Percentiles rank a stretch among this genome's conserved stretches.
Conservation (phyloP, 768 basidiomycete species). For the Lactifluus rugatus region DNA sequence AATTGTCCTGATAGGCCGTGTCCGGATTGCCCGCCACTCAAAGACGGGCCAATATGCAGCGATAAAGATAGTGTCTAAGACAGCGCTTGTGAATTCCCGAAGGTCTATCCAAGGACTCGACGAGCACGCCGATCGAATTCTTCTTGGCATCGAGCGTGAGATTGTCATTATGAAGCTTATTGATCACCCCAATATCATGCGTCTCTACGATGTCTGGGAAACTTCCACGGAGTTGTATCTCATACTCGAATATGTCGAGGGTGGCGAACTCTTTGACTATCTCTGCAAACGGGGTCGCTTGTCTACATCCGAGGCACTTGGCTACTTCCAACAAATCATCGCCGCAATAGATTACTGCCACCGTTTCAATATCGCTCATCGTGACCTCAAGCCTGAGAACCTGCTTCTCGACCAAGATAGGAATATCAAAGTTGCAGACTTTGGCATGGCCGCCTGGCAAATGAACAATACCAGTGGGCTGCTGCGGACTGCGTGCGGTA, state of each 20-base stretch:
- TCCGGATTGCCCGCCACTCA: constrained; percentile 81
- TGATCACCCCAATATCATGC: constrained; percentile 90
- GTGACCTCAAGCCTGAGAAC: constrained; percentile 89
- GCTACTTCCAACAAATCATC: constrained; percentile 91
- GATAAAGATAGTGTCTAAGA: constrained; percentile 88
- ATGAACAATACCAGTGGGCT: constrained; percentile 43
- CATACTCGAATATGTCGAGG: constrained; percentile 90
- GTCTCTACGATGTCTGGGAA: constrained; percentile 96
- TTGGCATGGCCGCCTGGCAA: constrained; percentile 97
- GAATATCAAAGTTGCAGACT: constrained; percentile 93
- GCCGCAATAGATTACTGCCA: constrained; percentile 87
- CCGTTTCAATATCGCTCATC: constrained; percentile 88
- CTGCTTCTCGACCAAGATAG: constrained; percentile 72
- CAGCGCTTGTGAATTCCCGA: constrained; percentile 50
- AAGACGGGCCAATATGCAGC: constrained; percentile 85
- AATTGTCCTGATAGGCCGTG: constrained; percentile 51
- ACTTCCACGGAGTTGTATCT: constrained; percentile 81
- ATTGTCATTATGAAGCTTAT: constrained; percentile 97
- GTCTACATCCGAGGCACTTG: constrained; percentile 59
- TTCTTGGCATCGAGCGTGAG: constrained; percentile 81
- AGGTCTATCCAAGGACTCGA: constrained; percentile 59
- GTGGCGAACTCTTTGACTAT: constrained; percentile 92
- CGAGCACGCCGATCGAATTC: constrained; percentile 66
- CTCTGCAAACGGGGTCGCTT: constrained; percentile 72
- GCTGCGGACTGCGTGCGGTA: constrained; percentile 82